Evolutionary conservation across 1,284 basidiomycete species (phyloP).

Genomic region (Hemileia vastatrix): DNA sequence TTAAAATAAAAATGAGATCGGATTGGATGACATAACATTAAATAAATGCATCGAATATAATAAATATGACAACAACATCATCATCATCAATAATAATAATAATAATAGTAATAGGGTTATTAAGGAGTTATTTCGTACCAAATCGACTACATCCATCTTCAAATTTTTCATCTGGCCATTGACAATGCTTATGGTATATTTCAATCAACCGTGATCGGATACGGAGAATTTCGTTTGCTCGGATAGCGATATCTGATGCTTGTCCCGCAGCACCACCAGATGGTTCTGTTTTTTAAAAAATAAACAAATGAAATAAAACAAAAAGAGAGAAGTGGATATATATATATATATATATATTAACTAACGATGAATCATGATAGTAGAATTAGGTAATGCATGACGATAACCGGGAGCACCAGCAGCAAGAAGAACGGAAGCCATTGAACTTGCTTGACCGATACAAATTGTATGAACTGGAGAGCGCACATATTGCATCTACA

Average conservation of each 20-base stretch:
- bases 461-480: constrained; percentile 90
- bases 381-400: constrained; percentile 77
- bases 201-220: constrained; percentile 67
- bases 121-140: not conserved
- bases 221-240: constrained; percentile 82
- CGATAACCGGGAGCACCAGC: constrained; percentile 69
- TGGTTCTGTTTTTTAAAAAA: constrained; percentile 55
- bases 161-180: not conserved
- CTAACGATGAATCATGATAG: constrained; percentile 94
- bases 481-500: constrained; percentile 63
- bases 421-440: constrained; percentile 80
- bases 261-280: constrained; percentile 87
- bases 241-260: constrained; percentile 85
- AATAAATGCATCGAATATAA: not conserved
- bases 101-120: not conserved
- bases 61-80: not conserved
- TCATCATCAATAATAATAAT: not conserved
- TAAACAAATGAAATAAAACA: too few relatives aligned
- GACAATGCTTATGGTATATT: constrained; percentile 56
- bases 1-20: not conserved
- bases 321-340: constrained; percentile 1
- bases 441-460: constrained; percentile 80
- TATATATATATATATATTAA: constrained; percentile 29
- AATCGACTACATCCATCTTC: constrained; percentile 8
- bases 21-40: not conserved